Base-by-base conservation (phyloP, 352 stramenopile genomes). In the Elongisporangium senticosum region DNA sequence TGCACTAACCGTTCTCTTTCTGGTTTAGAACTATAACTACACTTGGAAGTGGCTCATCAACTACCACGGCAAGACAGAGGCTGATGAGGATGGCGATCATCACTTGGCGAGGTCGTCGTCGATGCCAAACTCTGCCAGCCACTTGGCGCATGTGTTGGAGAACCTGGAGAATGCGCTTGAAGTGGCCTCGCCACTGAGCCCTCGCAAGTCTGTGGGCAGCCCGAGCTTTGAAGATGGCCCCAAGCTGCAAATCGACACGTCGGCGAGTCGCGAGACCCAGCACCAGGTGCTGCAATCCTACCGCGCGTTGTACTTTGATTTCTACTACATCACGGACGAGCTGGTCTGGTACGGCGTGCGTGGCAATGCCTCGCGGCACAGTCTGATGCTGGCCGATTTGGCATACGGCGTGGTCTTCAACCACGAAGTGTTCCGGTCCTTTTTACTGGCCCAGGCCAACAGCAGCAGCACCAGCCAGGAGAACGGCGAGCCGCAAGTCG, bases 261-360 rank as follows among this genome's bases (percentile, higher is more conserved):
- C 54, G 23, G 51, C 60, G 2, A 66, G 65, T 20, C 72, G 75
- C 24, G 78, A 89, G 51, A 65, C 72, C 4, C 40, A 90, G 13
- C 81, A 80, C 24, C 78, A 86, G 47, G 51, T 92, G 20, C 67
- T 92, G 57, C 83, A 89, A 26, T 86, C 77, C 22, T 95, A 92
- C 66, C 86, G 83, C 3, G 81, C 82, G 51, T 59, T 95, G 43
- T 95, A 93, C 66, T 95, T 95, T 52, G 86, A 95, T 60, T 95
- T 95, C 51, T 95, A 92, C 72, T 95, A 95, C 77, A 93, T 95
- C 68, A 95, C 83, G 13, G 86, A 95, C 67, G 86, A 95, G 59
- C 66, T 95, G 33, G 81, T 93, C 43, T 95, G 83, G 86, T 91
- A 93, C 58, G 86, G 83, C 15, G 84, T 95, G 52, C 86, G 86